A percentile compares a stretch with the other conserved stretches of the same genome.
These are phyloP conservation scores for Rhodotorula graminis DNA, from an alignment of 768 basidiomycete genomes.

Conservation along the genomic window DNA sequence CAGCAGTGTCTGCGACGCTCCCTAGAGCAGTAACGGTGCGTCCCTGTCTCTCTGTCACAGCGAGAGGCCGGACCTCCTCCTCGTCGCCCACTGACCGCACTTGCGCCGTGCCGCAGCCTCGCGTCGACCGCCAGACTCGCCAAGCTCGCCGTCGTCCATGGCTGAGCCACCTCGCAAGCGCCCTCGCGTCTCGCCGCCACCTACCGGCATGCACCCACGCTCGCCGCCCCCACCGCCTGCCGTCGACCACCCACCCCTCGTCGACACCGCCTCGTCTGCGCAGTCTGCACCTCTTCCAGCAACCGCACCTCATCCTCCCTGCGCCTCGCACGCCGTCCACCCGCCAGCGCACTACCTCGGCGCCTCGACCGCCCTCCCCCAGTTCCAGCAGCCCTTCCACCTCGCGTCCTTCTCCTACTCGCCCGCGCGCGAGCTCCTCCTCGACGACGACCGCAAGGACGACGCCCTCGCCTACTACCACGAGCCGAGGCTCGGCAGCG, in stretches of 20 bases:
- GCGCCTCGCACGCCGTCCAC: conserved; percentile 13
- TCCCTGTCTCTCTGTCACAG: too few species aligned
- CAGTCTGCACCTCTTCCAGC: neutral
- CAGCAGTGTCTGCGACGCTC: too few species aligned
- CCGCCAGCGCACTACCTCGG: conserved; percentile 17
- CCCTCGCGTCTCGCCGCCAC: neutral
- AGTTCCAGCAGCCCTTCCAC: conserved; percentile 33
- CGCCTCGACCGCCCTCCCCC: neutral
- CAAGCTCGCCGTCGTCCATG: neutral
- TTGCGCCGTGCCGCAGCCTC: too few species aligned
- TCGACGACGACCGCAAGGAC: conserved; percentile 20
- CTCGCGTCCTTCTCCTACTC: conserved; percentile 42
- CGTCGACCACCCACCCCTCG: too few species aligned
- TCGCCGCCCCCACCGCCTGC: too few species aligned
- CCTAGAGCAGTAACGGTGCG: too few species aligned
- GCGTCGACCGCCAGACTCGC: too few species aligned
- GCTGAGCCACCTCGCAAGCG: neutral
- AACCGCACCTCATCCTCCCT: neutral
- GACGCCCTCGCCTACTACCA: conserved; percentile 30
- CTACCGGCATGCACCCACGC: neutral
- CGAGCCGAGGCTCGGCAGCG: conserved; percentile 39
- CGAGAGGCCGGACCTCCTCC: too few species aligned
- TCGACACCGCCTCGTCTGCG: neutral
- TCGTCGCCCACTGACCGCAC: too few species aligned
- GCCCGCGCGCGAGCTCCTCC: conserved; percentile 38